Percentiles rank a stretch among this genome's conserved stretches.
These are phyloP conservation scores for Phaffia rhodozyma DNA, from an alignment of 1,284 basidiomycete species.

Conservation along the genomic window DNA sequence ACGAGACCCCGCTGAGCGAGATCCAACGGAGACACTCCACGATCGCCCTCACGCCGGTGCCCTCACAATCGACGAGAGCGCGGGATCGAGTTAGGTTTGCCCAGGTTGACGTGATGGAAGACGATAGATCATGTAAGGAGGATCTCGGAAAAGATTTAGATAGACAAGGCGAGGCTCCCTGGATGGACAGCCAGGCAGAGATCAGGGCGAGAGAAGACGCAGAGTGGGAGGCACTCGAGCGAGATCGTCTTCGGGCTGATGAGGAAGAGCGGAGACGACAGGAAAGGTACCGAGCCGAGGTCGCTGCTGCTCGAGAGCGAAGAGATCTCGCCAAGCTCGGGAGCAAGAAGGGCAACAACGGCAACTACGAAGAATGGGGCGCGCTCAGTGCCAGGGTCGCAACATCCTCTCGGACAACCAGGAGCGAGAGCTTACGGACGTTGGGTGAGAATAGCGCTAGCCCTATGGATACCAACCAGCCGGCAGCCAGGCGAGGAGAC, in stretches of 20 bases:
- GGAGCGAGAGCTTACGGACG: too few relatives aligned
- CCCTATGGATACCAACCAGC: too few relatives aligned
- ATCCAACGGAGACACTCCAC: not conserved
- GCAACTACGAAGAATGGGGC: constrained; percentile 5
- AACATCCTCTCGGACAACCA: too few relatives aligned
- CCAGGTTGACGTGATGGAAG: constrained; percentile 3
- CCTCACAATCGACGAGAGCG: not conserved
- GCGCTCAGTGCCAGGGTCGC: too few relatives aligned
- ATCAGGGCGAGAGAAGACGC: not conserved
- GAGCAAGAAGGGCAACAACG: constrained; percentile 10
- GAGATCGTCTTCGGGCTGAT: not conserved
- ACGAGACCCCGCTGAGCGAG: too few relatives aligned
- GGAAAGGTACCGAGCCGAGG: constrained; percentile 5
- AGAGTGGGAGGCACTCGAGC: not conserved
- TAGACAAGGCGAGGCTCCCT: too few relatives aligned
- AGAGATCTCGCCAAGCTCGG: constrained; percentile 11
- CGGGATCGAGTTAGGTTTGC: constrained; percentile 11
- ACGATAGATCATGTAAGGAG: not conserved
- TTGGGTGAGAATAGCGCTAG: too few relatives aligned
- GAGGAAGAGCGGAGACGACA: constrained; percentile 10
- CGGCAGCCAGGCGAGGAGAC: too few relatives aligned
- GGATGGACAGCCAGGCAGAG: not conserved
- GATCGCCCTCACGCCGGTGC: not conserved
- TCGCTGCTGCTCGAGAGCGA: constrained; percentile 3
- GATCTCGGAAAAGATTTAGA: not conserved